Conservation (phyloP, 192 early-diverging fungal species). For the Coemansia sp. region DNA sequence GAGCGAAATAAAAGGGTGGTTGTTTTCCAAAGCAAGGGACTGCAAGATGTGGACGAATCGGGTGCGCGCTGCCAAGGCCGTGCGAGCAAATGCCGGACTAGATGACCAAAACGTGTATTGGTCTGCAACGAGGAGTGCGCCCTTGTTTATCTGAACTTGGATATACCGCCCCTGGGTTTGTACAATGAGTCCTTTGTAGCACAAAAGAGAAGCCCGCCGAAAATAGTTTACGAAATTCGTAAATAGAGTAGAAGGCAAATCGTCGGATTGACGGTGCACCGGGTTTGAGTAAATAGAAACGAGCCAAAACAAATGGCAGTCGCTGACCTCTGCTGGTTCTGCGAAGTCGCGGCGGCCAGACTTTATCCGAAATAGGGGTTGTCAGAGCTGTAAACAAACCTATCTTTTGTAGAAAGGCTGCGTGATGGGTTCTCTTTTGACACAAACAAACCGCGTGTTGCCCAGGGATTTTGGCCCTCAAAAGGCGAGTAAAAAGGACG, state of each 20-base stretch:
- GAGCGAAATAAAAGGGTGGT: conserved; percentile 2
- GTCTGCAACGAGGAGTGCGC: not conserved
- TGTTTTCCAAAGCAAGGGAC: conserved; percentile 11
- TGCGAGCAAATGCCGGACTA: conserved; percentile 7
- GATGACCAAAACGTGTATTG: not conserved
- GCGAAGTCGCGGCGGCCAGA: not conserved
- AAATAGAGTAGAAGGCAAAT: conserved; percentile 13
- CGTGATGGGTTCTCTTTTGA: not conserved
- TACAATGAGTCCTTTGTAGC: conserved; percentile 16
- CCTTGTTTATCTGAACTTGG: conserved; percentile 2
- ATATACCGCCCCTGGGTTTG: conserved; percentile 5
- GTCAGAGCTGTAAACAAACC: not conserved
- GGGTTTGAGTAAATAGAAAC: too few relatives aligned
- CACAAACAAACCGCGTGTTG: not conserved
- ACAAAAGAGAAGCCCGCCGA: not conserved
- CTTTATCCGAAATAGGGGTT: not conserved
- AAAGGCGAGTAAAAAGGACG: not conserved
- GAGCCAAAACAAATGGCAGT: conserved; percentile 2
- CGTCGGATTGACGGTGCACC: not conserved
- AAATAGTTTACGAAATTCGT: conserved; percentile 3
- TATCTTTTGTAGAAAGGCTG: not conserved
- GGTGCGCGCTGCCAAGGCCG: conserved; percentile 3
- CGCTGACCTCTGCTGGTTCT: not conserved
- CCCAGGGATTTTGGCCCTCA: not conserved
- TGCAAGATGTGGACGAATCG: conserved; percentile 13